Percentiles rank a stretch among this genome's conserved stretches.
Conservation (phyloP, 1,139 yeast genomes). For the Kodamaea fungicola region DNA sequence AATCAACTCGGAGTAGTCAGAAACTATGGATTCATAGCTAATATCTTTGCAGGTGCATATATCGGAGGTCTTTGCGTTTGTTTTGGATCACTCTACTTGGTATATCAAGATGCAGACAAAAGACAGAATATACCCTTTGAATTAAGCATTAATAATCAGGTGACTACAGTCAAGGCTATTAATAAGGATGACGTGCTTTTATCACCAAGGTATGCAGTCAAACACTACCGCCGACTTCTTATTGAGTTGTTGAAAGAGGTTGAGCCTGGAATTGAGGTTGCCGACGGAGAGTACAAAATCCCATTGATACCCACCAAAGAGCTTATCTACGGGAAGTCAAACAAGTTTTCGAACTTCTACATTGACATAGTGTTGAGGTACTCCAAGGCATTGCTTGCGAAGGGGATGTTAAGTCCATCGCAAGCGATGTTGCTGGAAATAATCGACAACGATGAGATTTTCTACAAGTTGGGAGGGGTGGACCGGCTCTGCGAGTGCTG, state of each 20-base stretch:
- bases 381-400: constrained; percentile 41
- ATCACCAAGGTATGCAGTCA: constrained; percentile 43
- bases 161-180: constrained; percentile 41
- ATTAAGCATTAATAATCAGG: constrained; percentile 29
- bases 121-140: constrained; percentile 44
- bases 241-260: constrained; percentile 34
- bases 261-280: constrained; percentile 23
- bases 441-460: constrained; percentile 37
- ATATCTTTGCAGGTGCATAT: constrained; percentile 43
- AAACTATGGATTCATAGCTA: constrained; percentile 33
- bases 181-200: constrained; percentile 44
- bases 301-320: constrained; percentile 33
- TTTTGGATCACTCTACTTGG: constrained; percentile 36
- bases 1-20: constrained; percentile 21
- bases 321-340: constrained; percentile 30
- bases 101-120: constrained; percentile 39
- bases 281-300: constrained; percentile 28
- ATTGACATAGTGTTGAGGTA: constrained; percentile 44
- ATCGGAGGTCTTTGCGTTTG: constrained; percentile 41
- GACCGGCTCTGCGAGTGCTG: constrained; percentile 43
- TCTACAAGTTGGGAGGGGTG: constrained; percentile 42
- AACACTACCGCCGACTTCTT: constrained; percentile 41
- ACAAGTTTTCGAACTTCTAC: constrained; percentile 40
- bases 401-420: constrained; percentile 36
- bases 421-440: constrained; percentile 27